These are phyloP conservation scores for Pistacia integerrima DNA, from an alignment of 345 rosid genomes.

Conservation along the genomic window DNA sequence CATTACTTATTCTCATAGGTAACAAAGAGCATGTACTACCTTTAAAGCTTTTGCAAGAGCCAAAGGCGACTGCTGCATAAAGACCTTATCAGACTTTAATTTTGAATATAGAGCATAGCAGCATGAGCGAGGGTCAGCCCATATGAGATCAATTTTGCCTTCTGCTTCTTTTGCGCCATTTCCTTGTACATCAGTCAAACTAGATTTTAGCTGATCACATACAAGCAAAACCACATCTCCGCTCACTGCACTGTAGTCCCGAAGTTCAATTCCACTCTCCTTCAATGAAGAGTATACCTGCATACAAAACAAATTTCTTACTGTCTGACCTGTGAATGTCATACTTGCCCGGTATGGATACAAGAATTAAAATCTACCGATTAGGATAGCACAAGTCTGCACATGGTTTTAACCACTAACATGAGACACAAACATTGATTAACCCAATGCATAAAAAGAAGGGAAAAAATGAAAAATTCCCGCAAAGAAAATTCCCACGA, in stretches of 20 bases:
- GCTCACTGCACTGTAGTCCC: constrained; percentile 65
- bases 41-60: constrained; percentile 93
- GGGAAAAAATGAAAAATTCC: neutral
- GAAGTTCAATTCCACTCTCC: constrained; percentile 66
- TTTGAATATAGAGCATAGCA: constrained; percentile 90
- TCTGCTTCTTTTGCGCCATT: constrained; percentile 30
- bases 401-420: neutral
- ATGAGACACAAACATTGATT: neutral
- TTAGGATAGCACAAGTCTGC: neutral
- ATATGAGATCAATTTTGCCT: constrained; percentile 51
- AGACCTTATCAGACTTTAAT: constrained; percentile 64
- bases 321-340: neutral
- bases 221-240: constrained; percentile 74
- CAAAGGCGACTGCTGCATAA: constrained; percentile 78
- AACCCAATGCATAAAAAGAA: neutral
- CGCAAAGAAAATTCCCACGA: neutral
- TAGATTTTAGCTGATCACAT: constrained; percentile 47
- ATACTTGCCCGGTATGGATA: neutral
- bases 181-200: constrained; percentile 10
- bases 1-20: neutral
- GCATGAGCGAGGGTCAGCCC: constrained; percentile 85
- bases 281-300: constrained; percentile 55
- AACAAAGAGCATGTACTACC: constrained; percentile 42
- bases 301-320: constrained; percentile 14
- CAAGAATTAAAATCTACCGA: constrained; percentile 3